These are phyloP conservation scores for Cryptosporidium ryanae DNA, from an alignment of 169 alveolate genomes.

Conservation along the genomic window DNA sequence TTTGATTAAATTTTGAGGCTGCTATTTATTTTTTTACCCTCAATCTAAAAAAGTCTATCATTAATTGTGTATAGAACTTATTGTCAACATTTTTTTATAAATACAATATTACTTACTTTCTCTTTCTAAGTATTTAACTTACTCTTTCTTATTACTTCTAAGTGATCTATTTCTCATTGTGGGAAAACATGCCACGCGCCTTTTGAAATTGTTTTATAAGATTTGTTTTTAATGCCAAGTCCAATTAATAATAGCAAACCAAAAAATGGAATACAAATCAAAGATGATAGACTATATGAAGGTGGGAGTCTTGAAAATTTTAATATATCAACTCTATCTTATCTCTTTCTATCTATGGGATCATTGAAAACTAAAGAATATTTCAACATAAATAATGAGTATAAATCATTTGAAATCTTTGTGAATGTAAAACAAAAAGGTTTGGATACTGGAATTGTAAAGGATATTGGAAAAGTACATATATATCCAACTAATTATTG, in stretches of 20 bases:
- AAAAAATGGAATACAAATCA: constrained; percentile 3
- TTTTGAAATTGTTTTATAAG: too few relatives aligned
- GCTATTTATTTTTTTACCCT: too few relatives aligned
- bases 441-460: background rate
- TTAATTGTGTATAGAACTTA: too few relatives aligned
- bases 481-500: constrained; percentile 53
- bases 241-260: background rate
- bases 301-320: too few relatives aligned
- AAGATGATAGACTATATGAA: background rate
- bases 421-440: background rate
- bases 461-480: constrained; percentile 1
- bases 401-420: background rate
- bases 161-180: too few relatives aligned
- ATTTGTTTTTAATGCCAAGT: background rate
- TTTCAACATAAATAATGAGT: background rate
- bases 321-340: background rate
- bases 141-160: too few relatives aligned
- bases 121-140: too few relatives aligned
- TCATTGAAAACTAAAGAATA: background rate
- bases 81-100: too few relatives aligned
- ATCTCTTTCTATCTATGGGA: background rate
- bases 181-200: too few relatives aligned
- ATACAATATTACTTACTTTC: too few relatives aligned
- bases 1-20: too few relatives aligned
- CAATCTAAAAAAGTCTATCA: too few relatives aligned